Evolutionary conservation across 139 green algal species (phyloP), one percentile per base, ranked within the genome.

Genomic region (Chlamydomonas asymmetrica): DNA sequence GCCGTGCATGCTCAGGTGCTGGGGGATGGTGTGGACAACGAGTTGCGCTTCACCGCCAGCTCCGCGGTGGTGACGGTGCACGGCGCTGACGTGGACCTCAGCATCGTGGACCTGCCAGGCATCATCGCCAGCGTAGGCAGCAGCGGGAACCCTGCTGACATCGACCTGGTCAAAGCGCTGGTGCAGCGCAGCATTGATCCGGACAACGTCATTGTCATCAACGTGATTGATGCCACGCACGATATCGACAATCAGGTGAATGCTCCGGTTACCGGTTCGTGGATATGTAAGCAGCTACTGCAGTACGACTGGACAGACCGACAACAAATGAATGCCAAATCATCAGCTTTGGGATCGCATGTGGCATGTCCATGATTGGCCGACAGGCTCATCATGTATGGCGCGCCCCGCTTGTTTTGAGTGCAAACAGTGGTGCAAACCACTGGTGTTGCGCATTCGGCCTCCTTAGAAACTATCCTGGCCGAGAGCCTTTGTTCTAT

Each of bases 171-270:
- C 25, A 63, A 63, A 32, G 54, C 23, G 23, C 27, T 78, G 60
- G 61, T 70, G 60, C 45, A 34, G 7, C 38, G 63, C 23, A 62
- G 63, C 54, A 63, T 41, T 41, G 34, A 16, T 5, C 60, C 27
- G 18, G 32, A 67, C 7, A 18, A 34, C 63, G 22, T 31, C n/a
- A 63, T 73, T 25, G 66, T 79, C 7, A 62, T 79, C n/a, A 38
- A 40, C 3, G 41, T 49, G 22, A 29, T 79, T 20, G 66, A 37
- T 5, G 57, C 48, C 62, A 79, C 57, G 34, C 62, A 73, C n/a
- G 73, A 79, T 49, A 41, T 79, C 57, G 73, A 79, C 54, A 79
- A 68, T 7, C 73, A 79, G 71, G 71, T 63, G 18, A 54, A 10
- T 65, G 20, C 29, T 22, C 10, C n/a, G n/a, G n/a, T n/a, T n/a